A percentile compares a stretch with the other conserved stretches of the same genome.
Conservation (phyloP, 2,329 filamentous ascomycete genomes). For the Fonsecaea multimorphosa region DNA sequence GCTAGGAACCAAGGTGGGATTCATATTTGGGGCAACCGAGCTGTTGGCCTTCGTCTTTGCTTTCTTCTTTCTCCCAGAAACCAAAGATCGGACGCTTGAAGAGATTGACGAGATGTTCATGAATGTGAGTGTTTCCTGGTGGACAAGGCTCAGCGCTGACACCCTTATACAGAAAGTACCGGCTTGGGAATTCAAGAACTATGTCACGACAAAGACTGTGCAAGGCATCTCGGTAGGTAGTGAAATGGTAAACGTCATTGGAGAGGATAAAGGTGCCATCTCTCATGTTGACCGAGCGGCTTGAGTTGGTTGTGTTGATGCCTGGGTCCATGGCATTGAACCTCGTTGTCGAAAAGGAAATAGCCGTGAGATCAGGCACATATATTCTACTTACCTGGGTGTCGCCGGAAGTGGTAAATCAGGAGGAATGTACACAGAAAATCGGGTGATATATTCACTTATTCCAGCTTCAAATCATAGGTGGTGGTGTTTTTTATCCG, state of each 20-base stretch:
- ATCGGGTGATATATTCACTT: too few species aligned
- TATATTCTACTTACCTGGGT: too few species aligned
- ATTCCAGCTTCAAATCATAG: too few species aligned
- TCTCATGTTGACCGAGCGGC: constrained; percentile 11
- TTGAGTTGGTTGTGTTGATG: too few species aligned
- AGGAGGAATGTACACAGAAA: too few species aligned
- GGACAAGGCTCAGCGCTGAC: constrained; percentile 12
- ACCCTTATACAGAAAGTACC: constrained; percentile 21
- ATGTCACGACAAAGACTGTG: constrained; percentile 25
- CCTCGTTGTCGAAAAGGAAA: too few species aligned
- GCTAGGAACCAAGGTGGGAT: constrained; percentile 40
- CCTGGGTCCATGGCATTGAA: too few species aligned
- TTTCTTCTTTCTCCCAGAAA: constrained; percentile 39
- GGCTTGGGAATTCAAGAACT: constrained; percentile 19
- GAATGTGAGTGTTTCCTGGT: constrained; percentile 19
- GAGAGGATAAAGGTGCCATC: constrained; percentile 6
- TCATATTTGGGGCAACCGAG: constrained; percentile 39
- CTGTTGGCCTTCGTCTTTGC: constrained; percentile 31
- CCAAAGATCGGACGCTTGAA: constrained; percentile 69
- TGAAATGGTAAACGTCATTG: constrained; percentile 13
- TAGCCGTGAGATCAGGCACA: too few species aligned
- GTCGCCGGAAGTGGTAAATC: too few species aligned
- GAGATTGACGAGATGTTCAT: constrained; percentile 82
- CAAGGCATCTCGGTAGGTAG: constrained; percentile 15
- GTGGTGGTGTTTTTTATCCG: too few species aligned